Evolutionary conservation across 257 asterid species (phyloP).

Genomic region (Penstemon newberryi): DNA sequence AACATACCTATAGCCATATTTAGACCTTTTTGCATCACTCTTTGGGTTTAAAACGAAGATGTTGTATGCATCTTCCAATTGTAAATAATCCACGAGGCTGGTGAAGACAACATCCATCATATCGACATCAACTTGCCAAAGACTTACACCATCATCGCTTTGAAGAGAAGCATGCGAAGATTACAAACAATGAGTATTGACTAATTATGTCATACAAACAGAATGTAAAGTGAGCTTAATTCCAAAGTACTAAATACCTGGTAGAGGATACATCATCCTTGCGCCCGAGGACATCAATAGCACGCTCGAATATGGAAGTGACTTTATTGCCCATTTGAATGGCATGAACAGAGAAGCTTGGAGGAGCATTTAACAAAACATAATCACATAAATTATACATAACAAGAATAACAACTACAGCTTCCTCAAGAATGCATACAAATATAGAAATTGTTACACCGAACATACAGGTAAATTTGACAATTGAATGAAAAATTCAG

Average conservation of each 20-base stretch:
- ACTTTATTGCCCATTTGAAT: slow-evolving; percentile 95
- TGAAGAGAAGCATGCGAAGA: slow-evolving; percentile 30
- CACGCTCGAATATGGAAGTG: slow-evolving; percentile 86
- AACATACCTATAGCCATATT: slow-evolving; percentile 88
- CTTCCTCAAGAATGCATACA: slow-evolving; percentile 13
- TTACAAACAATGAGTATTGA: slow-evolving; percentile 27
- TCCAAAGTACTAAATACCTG: slow-evolving; percentile 47
- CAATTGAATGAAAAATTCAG: slow-evolving; percentile 17
- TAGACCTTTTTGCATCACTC: slow-evolving; percentile 60
- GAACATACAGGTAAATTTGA: slow-evolving; percentile 15
- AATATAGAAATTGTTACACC: slow-evolving; percentile 7
- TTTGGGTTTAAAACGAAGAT: slow-evolving; percentile 88
- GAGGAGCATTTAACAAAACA: slow-evolving; percentile 37
- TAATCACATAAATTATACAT: neutral
- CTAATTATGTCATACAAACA: slow-evolving; percentile 18
- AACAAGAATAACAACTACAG: slow-evolving; percentile 4
- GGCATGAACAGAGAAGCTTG: slow-evolving; percentile 93
- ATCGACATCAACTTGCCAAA: slow-evolving; percentile 97
- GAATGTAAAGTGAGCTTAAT: slow-evolving; percentile 13
- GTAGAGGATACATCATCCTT: slow-evolving; percentile 53
- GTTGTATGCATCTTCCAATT: slow-evolving; percentile 81
- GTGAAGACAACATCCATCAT: slow-evolving; percentile 74
- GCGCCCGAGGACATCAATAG: slow-evolving; percentile 85
- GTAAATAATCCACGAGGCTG: slow-evolving; percentile 93
- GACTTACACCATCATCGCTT: slow-evolving; percentile 66